Evolutionary conservation across 176 grass and related monocot genomes (phyloP).

Genomic region (Areca catechu): DNA sequence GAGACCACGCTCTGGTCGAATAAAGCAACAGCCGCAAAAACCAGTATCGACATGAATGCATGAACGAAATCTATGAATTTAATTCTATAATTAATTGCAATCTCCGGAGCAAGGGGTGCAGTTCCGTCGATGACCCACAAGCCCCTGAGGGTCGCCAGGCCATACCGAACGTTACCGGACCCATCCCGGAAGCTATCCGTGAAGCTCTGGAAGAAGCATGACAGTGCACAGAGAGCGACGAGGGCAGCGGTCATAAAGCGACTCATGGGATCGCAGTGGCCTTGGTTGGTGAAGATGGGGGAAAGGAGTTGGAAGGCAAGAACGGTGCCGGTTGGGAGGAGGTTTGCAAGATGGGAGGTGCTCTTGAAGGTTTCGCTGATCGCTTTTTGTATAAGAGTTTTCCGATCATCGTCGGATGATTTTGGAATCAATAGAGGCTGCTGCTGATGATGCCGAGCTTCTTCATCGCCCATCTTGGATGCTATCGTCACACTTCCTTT

Average conservation of each 20-base stretch:
- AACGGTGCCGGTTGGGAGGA: conserved; percentile 71
- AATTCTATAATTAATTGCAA: conserved; percentile 17
- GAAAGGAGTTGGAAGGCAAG: conserved; percentile 78
- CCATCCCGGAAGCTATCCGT: conserved; percentile 71
- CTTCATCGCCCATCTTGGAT: conserved; percentile 9
- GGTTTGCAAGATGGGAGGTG: conserved; percentile 69
- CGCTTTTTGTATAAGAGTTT: conserved; percentile 6
- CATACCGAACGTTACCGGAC: conserved; percentile 34
- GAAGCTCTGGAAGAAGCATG: conserved; percentile 57
- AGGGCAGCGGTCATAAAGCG: conserved; percentile 43
- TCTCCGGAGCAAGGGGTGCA: not conserved
- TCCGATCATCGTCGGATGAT: conserved; percentile 16
- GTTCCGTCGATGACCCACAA: conserved; percentile 24
- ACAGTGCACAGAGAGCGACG: conserved; percentile 35
- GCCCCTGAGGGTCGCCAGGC: conserved; percentile 37
- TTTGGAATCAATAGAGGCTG: conserved; percentile 32
- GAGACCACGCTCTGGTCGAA: conserved; percentile 41
- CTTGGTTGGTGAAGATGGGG: conserved; percentile 53
- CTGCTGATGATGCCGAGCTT: conserved; percentile 32
- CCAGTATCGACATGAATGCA: conserved; percentile 35
- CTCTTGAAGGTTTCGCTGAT: conserved; percentile 26
- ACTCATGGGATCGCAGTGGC: conserved; percentile 33
- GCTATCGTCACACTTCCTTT: conserved; percentile 14
- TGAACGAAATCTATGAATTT: conserved; percentile 30
- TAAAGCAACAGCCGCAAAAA: conserved; percentile 50